Percentiles rank a stretch among this genome's conserved stretches.
Conservation (phyloP, 1,284 basidiomycete species). For the Ganoderma boninense region DNA sequence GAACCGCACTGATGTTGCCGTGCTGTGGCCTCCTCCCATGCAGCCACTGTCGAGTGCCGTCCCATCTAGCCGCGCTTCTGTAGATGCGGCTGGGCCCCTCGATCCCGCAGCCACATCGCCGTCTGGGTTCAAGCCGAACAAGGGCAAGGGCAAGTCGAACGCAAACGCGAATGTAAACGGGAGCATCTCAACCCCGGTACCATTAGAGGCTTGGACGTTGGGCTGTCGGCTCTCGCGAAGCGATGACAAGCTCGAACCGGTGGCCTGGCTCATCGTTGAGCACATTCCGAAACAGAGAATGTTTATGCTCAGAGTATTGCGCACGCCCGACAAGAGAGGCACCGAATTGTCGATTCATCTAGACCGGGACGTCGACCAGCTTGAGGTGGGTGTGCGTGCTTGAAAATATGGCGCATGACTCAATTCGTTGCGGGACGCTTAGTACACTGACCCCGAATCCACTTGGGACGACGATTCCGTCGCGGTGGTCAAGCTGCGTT, state of each 20-base stretch:
- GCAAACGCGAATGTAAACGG: too few relatives aligned
- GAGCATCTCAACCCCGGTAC: not conserved
- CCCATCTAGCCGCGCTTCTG: not conserved
- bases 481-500: not conserved
- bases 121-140: constrained; percentile 21
- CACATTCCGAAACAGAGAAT: not conserved
- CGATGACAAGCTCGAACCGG: constrained; percentile 8
- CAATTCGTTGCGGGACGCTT: not conserved
- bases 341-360: not conserved
- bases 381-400: not conserved
- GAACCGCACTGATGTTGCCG: too few relatives aligned
- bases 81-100: not conserved
- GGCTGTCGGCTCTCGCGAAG: constrained; percentile 21
- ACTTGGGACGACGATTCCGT: constrained; percentile 6
- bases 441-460: constrained; percentile 10
- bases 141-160: constrained; percentile 1
- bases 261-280: constrained; percentile 15
- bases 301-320: not conserved
- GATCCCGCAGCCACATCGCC: constrained; percentile 21
- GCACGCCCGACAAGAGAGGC: not conserved
- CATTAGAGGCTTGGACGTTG: constrained; percentile 24
- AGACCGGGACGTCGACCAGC: not conserved
- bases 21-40: too few relatives aligned
- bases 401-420: not conserved
- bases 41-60: not conserved